Percentiles rank a stretch among this genome's conserved stretches.
phyloP scores from a whole-genome alignment of 1,284 basidiomycete genomes.

The Malassezia nana region DNA sequence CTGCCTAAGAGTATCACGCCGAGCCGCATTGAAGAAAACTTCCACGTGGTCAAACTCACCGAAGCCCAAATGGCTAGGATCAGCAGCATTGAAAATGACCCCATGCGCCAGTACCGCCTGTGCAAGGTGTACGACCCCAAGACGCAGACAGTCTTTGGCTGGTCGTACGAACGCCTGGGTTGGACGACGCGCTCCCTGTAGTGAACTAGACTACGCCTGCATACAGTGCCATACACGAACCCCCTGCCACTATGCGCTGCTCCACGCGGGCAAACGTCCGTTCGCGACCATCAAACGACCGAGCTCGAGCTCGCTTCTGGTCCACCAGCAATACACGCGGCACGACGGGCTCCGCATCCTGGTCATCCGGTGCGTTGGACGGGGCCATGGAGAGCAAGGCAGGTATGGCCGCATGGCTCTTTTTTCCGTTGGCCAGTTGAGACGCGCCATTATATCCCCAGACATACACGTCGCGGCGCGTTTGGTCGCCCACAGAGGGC shows the following conservation, averaged over 20 bases:
- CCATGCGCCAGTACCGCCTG: conserved; percentile 21
- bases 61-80: conserved; percentile 55
- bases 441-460: conserved; percentile 49
- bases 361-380: conserved; percentile 37
- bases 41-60: conserved; percentile 59
- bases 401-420: conserved; percentile 64
- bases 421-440: conserved; percentile 64
- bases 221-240: conserved; percentile 9
- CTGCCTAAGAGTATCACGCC: conserved; percentile 52
- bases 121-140: conserved; percentile 19
- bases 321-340: conserved; percentile 14
- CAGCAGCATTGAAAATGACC: conserved; percentile 25
- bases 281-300: background rate
- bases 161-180: conserved; percentile 30
- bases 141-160: conserved; percentile 21
- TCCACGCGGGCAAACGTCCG: background rate
- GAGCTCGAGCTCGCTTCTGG: background rate
- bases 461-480: conserved; percentile 53
- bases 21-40: conserved; percentile 62
- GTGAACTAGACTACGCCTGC: background rate
- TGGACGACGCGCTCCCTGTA: conserved; percentile 19
- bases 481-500: conserved; percentile 32
- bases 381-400: conserved; percentile 51
- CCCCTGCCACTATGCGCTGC: conserved; percentile 15
- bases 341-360: background rate